Percentiles rank a stretch among this genome's conserved stretches.
These are phyloP conservation scores for Paramecium sexaurelia DNA, from an alignment of 73 alveolate genomes.

Conservation along the genomic window DNA sequence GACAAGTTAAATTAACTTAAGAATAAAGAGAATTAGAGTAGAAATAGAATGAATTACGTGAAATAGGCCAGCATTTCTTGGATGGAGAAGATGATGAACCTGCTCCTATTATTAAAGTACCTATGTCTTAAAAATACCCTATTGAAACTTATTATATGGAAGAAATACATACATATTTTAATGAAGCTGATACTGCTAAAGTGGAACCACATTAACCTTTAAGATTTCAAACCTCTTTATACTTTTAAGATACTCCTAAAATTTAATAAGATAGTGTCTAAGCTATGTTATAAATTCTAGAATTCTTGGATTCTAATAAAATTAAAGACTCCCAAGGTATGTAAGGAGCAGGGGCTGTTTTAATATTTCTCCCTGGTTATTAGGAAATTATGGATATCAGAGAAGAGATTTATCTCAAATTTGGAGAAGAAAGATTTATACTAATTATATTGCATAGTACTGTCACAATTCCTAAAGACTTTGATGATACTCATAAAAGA, in stretches of 20 bases:
- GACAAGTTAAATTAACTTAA: neutral
- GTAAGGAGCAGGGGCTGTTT: constrained; percentile 72
- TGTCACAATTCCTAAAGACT: constrained; percentile 50
- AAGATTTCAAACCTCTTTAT: constrained; percentile 31
- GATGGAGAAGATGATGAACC: constrained; percentile 54
- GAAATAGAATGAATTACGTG: constrained; percentile 42
- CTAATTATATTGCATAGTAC: constrained; percentile 81
- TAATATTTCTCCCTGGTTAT: constrained; percentile 93
- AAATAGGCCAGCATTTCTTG: constrained; percentile 44
- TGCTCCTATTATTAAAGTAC: constrained; percentile 34
- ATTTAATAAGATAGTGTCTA: neutral
- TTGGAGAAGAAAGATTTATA: constrained; percentile 56
- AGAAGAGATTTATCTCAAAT: constrained; percentile 56
- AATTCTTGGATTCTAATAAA: constrained; percentile 17
- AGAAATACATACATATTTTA: neutral
- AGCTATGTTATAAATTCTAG: constrained; percentile 35
- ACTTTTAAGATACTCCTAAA: constrained; percentile 40
- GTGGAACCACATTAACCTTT: constrained; percentile 51
- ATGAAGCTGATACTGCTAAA: constrained; percentile 48
- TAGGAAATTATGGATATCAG: constrained; percentile 69
- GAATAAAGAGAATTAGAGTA: constrained; percentile 49
- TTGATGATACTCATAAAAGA: constrained; percentile 54
- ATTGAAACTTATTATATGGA: constrained; percentile 39
- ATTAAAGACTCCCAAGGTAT: constrained; percentile 62
- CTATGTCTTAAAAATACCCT: neutral